Base-by-base conservation (phyloP, 176 grass and related monocot species). In the Elymus sibiricus region DNA sequence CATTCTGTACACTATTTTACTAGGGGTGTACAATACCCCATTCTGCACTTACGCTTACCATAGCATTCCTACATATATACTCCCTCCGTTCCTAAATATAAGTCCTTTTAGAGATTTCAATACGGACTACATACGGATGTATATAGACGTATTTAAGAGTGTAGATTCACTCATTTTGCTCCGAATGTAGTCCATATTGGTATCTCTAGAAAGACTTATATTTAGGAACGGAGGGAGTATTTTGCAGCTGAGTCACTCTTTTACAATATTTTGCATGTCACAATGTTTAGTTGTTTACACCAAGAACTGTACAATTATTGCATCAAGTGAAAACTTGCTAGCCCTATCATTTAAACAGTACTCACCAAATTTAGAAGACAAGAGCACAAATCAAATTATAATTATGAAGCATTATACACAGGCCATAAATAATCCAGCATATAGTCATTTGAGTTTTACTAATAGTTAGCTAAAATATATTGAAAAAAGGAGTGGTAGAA, bases 391-490 rank as follows among this genome's bases (percentile, higher is more conserved):
- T 14, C 14, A 51, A 40, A 26, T 51, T 76, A 27, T 15, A 51
- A 38, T 78, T 77, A n/a, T 83, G 61, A 58, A 67, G 16, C 21
- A 9, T 63, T 42, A 39, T 10, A 79, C 40, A 79, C 17, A 46
- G 43, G 16, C 25, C 7, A 9, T 14, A 13, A 63, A 64, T 55
- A 29, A 72, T 74, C 7, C 21, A 63, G 42, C 24, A 89, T 80
- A 22, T 58, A 38, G n/a, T 11, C n/a, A 67, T 40, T 63, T 12
- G n/a, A 42, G 42, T 17, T 75, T 68, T 22, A 83, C 63, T 86
- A 8, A 35, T 17, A 42, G 27, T 79, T 72, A 85, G 26, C 35
- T 91, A 59, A 51, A 84, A 76, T 27, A 60, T 22, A 22, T 76
- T 81, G 49, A 55, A 76, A 9, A 67, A 29, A 28, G 11, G 62